Conservation (phyloP, 2,329 filamentous ascomycete genomes). For the Pseudocercospora vitis region DNA sequence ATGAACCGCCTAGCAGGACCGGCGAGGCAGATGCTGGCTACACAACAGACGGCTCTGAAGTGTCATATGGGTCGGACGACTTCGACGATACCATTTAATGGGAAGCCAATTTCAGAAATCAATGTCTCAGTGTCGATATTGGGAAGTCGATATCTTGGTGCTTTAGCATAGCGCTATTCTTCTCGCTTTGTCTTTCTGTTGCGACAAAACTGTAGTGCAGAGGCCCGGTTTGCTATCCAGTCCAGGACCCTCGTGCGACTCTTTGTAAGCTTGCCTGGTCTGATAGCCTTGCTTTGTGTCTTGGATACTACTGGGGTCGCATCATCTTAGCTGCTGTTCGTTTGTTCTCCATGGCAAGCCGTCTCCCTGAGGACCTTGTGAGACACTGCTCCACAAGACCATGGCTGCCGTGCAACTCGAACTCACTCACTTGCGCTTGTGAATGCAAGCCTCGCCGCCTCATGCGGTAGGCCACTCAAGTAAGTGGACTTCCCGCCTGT, state of each 20-base stretch:
- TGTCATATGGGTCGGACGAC: constrained; percentile 9
- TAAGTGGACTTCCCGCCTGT: neutral
- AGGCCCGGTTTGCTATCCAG: no score
- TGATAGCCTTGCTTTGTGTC: neutral
- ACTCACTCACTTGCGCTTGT: neutral
- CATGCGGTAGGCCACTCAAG: neutral
- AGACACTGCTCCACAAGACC: no score
- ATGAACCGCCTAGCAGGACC: constrained; percentile 2
- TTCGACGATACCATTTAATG: constrained; percentile 8
- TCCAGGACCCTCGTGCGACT: no score
- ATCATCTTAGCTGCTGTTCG: no score
- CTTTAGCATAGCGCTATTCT: neutral
- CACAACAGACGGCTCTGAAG: constrained; percentile 9
- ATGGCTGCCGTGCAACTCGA: neutral
- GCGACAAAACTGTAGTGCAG: neutral
- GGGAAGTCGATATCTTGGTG: no score
- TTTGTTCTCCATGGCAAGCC: no score
- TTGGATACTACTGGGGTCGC: no score
- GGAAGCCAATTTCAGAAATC: no score
- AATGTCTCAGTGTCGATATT: no score
- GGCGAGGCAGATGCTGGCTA: constrained; percentile 14
- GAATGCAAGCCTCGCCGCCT: neutral
- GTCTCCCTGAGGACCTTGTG: no score
- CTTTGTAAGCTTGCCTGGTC: no score
- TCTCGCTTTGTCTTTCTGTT: no score